These are phyloP conservation scores for Graphilbum ipis-grandicollis DNA, from an alignment of 2,329 filamentous ascomycete species.

Conservation along the genomic window DNA sequence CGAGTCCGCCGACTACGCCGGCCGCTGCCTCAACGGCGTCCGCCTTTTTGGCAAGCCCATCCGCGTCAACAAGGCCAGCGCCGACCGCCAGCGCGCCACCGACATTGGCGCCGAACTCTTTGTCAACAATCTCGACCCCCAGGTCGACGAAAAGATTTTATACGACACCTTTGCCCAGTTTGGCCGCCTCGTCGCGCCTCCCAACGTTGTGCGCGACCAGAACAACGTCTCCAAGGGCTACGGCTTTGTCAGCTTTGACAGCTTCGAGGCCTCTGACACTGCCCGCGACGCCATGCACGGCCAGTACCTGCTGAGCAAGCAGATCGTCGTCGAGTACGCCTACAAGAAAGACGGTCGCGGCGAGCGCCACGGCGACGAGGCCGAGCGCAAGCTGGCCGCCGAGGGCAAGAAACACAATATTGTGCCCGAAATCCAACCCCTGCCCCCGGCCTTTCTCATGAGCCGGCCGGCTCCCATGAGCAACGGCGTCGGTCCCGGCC, in stretches of 20 bases:
- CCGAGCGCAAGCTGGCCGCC: constrained; percentile 77
- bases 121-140: constrained; percentile 82
- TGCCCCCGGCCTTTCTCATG: constrained; percentile 56
- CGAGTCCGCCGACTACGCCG: constrained; percentile 90
- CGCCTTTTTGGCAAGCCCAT: constrained; percentile 87
- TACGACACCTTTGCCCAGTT: constrained; percentile 92
- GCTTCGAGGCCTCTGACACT: constrained; percentile 85
- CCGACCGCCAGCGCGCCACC: constrained; percentile 84
- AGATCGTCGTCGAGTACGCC: constrained; percentile 90
- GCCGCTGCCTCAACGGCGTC: constrained; percentile 91
- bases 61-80: constrained; percentile 81
- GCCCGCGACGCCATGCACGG: constrained; percentile 87
- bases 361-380: constrained; percentile 85
- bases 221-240: constrained; percentile 83
- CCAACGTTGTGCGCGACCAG: constrained; percentile 87
- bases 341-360: constrained; percentile 99
- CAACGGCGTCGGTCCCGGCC: constrained; percentile 7
- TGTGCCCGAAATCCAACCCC: constrained; percentile 57
- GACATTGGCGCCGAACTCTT: constrained; percentile 96
- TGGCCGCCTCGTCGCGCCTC: constrained; percentile 64
- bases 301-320: constrained; percentile 93
- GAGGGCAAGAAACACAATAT: constrained; percentile 93
- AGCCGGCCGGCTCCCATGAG: constrained; percentile 12
- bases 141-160: constrained; percentile 89
- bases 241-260: constrained; percentile 83